Conservation (phyloP, 2,329 filamentous ascomycete species). For the Claviceps africana region DNA sequence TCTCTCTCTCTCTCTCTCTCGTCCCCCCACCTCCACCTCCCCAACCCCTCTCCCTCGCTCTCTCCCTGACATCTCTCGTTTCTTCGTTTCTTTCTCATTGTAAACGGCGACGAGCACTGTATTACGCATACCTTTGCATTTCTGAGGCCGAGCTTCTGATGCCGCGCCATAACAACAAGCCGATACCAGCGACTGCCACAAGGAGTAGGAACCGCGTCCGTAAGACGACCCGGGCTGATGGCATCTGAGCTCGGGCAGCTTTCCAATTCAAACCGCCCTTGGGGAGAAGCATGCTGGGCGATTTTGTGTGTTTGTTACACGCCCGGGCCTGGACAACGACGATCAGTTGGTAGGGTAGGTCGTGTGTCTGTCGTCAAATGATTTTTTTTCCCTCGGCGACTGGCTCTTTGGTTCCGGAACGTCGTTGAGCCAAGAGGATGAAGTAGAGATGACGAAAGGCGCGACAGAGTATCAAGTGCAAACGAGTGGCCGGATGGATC, state of each 20-base stretch:
- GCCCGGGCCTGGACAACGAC: slow-evolving; percentile 1
- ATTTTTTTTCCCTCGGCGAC: background rate
- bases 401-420: slow-evolving; percentile 9
- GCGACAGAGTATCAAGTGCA: too few relatives aligned
- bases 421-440: background rate
- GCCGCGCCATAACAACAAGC: slow-evolving; percentile 79
- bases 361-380: background rate
- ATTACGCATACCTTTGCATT: slow-evolving; percentile 65
- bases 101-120: background rate
- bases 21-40: too few relatives aligned
- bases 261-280: slow-evolving; percentile 91
- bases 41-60: too few relatives aligned
- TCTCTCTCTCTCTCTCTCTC: background rate
- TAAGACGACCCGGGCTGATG: slow-evolving; percentile 59
- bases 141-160: slow-evolving; percentile 68
- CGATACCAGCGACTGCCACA: slow-evolving; percentile 52
- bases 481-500: too few relatives aligned
- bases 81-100: too few relatives aligned
- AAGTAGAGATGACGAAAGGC: slow-evolving; percentile 1
- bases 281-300: slow-evolving; percentile 63
- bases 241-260: slow-evolving; percentile 65
- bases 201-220: slow-evolving; percentile 66
- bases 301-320: slow-evolving; percentile 3
- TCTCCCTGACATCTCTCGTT: too few relatives aligned
- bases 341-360: background rate